Base-by-base conservation (phyloP, 2,329 filamentous ascomycete genomes). In the Trichoderma pleuroti region DNA sequence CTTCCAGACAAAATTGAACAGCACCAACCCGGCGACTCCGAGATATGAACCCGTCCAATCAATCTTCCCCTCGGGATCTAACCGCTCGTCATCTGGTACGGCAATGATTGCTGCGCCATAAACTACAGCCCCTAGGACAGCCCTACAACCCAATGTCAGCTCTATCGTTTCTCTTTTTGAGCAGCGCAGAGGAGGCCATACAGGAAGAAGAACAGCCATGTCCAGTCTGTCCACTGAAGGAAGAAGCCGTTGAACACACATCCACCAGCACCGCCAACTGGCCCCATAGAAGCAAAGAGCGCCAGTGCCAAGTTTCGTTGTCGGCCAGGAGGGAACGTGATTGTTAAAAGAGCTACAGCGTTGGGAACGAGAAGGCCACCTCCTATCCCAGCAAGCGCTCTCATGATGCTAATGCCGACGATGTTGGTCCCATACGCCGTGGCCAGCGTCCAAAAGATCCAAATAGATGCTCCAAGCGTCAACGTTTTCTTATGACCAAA, bases 1-100 rank as follows among this genome's bases (percentile, higher is more conserved):
- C 62, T 64, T 64, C 62, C 62, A 64, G 2, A 54, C 62, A 26
- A 64, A 34, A 16, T 64, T 64, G 42, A 64, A 64, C 36, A 64
- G 9, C 4, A 64, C 21, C 2, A 64, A 28, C 2, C 62, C 62
- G 2, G 28, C 42, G 24, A 64, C 28, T 2, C 12, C 62, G 12
- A 64, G 30, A 21, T 64, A 64, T 34, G 62, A 64, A 4, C 62
- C 62, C 1, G 14, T 18, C 62, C 62, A 64, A 12, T 64, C 62
- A 24, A 64, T 64, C 5, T 30, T 34, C 1, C 62, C 62, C 5
- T 21, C 30, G 28, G 62, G 62, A 21, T 64, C 62, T 36, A 64
- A 10, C 3, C 28, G 42, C 14, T 34, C n/a, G 16, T 64, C 62
- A 8, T 54, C 42, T 24, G 46, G 42, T 24, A 64, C 46, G 11